Evolutionary conservation across 2,329 filamentous ascomycete genomes (phyloP), one percentile per base, ranked within the genome.

Genomic region (Botrytis aclada): DNA sequence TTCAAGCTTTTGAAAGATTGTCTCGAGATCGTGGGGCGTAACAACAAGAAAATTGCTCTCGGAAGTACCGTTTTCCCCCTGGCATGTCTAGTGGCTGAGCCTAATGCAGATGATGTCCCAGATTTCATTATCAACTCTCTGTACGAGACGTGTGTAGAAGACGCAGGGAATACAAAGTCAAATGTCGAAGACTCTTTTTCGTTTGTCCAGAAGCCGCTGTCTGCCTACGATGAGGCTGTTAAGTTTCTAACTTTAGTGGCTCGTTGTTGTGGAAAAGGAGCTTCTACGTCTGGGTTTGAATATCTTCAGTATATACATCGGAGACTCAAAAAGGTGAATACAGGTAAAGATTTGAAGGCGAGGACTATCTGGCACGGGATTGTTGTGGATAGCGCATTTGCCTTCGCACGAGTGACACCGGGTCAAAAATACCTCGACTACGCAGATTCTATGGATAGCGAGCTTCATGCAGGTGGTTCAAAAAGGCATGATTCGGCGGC

Each of bases 211-310:
- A 56, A 58, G 65, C n/a, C 47, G 29, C 69, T 67, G 1, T 56
- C 72, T 22, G 62, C 66, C 12, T 78, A 77, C 54, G 56, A 71
- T 41, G 74, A 76, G 54, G 63, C 61, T 64, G 77, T 76, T 8
- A 77, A 80, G 1, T 81, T 88, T 54, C 77, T 85, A 43, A 84
- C 84, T 72, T 84, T 83, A 10, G 79, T 87, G 18, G 84, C 86
- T 3, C 83, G 85, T 45, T 85, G 82, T 75, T 86, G 85, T 75
- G 83, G 84, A 25, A 84, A 84, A 73, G 83, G 80, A 9, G 75
- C 80, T 20, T 77, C 78, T 1, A 78, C 73, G 10, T 81, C 82
- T 43, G 79, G 80, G 34, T 81, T 83, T 29, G 79, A 81, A 41
- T 79, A 83, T 63, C 79, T 83, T 25, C 81, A 85, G 71, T 79